Base-by-base conservation (phyloP, 2,329 filamentous ascomycete genomes). In the Monilinia aucupariae region DNA sequence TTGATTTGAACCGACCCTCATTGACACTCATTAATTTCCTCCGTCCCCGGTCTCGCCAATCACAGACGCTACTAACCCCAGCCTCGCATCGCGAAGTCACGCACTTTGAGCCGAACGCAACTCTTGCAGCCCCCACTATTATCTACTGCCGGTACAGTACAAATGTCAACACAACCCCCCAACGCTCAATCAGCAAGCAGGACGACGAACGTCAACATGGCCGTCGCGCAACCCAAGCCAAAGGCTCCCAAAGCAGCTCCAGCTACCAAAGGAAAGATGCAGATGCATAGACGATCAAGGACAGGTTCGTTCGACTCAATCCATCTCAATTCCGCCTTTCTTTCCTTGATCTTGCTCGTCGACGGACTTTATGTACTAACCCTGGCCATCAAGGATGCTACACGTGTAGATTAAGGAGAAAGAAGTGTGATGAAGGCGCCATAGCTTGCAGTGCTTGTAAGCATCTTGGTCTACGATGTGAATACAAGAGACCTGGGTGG, bases 401-500 rank as follows among this genome's bases (percentile, higher is more conserved):
- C 74, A 88, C 85, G 61, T 88, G 85, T 79, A 80, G 85, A 75
- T 75, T 88, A 71, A 78, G 85, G 73, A 80, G 85, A 68, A 88
- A 88, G 78, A 88, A 88, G 80, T 88, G 85, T 77, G 85, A 88
- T 72, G 85, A 88, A 75, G 84, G 83, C 67, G 78, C 80, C 45
- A 83, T 84, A 60, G 78, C 80, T 71, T 88, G 85, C 79, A 82
- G 83, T 20, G 85, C 85, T 65, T 88, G 85, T 81, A 86, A 84
- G 69, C 71, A 75, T 64, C 87, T 99, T 63, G 89, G 90, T 61
- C 82, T 99, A 63, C 82, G 83, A 72, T 99, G 94, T 80, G 92
- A 97, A 80, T 99, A 97, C 80, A 96, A 96, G 82, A 82, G 92
- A 74, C 94, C 94, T 45, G 85, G 90, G 78, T 99, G 94, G 94